These are phyloP conservation scores for Termitomyces sp. DNA, from an alignment of 768 basidiomycete genomes.

Conservation along the genomic window DNA sequence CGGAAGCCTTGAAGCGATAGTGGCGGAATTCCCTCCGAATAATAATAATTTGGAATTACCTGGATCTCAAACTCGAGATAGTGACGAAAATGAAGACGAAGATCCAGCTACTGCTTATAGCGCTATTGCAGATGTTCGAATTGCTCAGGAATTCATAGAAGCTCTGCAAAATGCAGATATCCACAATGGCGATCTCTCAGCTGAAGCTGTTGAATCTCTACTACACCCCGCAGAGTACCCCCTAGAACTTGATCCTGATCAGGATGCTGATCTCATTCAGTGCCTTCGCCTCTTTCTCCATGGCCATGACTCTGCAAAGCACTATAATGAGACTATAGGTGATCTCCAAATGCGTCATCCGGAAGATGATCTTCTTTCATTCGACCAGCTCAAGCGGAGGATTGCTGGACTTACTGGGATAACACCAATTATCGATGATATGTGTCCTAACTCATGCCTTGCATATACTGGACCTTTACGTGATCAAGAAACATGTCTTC, in stretches of 20 bases:
- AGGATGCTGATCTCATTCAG: constrained; percentile 1
- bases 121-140: constrained; percentile 3
- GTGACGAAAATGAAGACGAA: neutral
- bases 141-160: constrained; percentile 1
- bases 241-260: neutral
- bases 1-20: neutral
- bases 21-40: no score
- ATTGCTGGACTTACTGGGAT: constrained; percentile 9
- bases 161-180: constrained; percentile 3
- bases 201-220: neutral
- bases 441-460: constrained; percentile 10
- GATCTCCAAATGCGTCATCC: constrained; percentile 2
- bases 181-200: constrained; percentile 5
- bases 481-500: neutral
- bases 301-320: constrained; percentile 1
- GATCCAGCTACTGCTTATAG: neutral
- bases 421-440: constrained; percentile 1
- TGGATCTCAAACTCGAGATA: no score
- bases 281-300: constrained; percentile 6
- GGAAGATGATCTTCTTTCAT: constrained; percentile 4
- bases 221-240: neutral
- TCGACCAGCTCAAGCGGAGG: constrained; percentile 8
- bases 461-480: constrained; percentile 4
- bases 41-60: no score
- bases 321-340: constrained; percentile 1